Conservation (phyloP, 768 basidiomycete species). For the Pleurotus tuber-regium region DNA sequence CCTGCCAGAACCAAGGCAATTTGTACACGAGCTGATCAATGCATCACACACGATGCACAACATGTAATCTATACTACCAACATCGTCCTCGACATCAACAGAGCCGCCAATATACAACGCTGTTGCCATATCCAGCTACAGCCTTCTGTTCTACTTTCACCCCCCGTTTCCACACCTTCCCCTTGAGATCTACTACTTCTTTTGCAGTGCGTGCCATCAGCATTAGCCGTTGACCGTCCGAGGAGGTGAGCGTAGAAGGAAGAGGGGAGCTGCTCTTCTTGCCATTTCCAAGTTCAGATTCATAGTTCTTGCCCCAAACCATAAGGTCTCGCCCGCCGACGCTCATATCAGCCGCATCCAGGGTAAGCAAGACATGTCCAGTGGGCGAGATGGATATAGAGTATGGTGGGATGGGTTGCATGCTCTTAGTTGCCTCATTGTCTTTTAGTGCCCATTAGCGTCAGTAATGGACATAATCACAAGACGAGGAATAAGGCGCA, state of each 20-base stretch:
- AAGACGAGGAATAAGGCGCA: slow-evolving; percentile 36
- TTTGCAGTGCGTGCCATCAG: slow-evolving; percentile 47
- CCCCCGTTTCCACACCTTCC: slow-evolving; percentile 56
- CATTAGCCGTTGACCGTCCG: slow-evolving; percentile 59
- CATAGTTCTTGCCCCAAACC: slow-evolving; percentile 71
- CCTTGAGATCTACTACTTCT: slow-evolving; percentile 57
- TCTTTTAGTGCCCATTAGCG: slow-evolving; percentile 37
- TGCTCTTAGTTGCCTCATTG: slow-evolving; percentile 55
- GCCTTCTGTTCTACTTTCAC: slow-evolving; percentile 65
- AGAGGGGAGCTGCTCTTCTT: slow-evolving; percentile 56
- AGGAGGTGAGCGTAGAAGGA: slow-evolving; percentile 49
- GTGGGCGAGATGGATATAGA: slow-evolving; percentile 67
- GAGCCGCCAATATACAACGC: slow-evolving; percentile 71
- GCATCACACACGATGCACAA: neutral
- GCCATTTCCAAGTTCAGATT: slow-evolving; percentile 76
- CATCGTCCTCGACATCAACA: slow-evolving; percentile 11
- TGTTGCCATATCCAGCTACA: slow-evolving; percentile 60
- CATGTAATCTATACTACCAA: too few species aligned
- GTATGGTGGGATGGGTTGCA: slow-evolving; percentile 63
- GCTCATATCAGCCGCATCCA: slow-evolving; percentile 49
- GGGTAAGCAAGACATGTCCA: slow-evolving; percentile 72
- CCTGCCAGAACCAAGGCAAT: too few species aligned
- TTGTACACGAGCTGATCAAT: slow-evolving; percentile 2
- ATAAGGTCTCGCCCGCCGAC: slow-evolving; percentile 65
- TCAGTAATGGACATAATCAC: slow-evolving; percentile 2